Conservation (phyloP, 129 eudicot genomes). For the Saposhnikovia divaricata region DNA sequence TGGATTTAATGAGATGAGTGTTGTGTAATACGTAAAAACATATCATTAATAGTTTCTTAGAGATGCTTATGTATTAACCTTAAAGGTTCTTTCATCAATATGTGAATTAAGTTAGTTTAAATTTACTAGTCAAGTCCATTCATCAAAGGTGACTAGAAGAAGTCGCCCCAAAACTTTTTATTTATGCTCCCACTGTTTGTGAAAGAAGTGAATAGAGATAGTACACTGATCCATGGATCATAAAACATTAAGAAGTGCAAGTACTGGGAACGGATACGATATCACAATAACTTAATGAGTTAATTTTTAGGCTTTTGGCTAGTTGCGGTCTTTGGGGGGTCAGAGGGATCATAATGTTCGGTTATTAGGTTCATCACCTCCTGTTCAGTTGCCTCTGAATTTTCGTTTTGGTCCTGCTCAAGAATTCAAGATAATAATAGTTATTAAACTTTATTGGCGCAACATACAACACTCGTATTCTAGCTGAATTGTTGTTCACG, state of each 20-base stretch:
- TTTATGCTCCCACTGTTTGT: too few relatives aligned
- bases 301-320: constrained; percentile 46
- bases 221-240: not conserved
- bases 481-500: not conserved
- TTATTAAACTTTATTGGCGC: not conserved
- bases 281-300: not conserved
- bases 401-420: not conserved
- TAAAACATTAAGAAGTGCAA: not conserved
- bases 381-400: constrained; percentile 35
- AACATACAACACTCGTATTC: not conserved
- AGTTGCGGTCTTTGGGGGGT: constrained; percentile 37
- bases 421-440: not conserved
- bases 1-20: constrained; percentile 33
- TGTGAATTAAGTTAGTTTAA: not conserved
- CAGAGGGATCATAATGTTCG: constrained; percentile 38
- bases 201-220: not conserved
- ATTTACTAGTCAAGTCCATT: not conserved
- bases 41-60: too few relatives aligned
- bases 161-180: not conserved
- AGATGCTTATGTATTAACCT: not conserved
- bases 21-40: constrained; percentile 6
- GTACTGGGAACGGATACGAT: not conserved
- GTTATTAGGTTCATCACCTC: constrained; percentile 52
- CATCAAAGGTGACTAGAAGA: not conserved
- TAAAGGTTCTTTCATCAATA: not conserved